Evolutionary conservation across 371 early-diverging fungal genomes (phyloP), one percentile per base, ranked within the genome.

Genomic region (Syncephalastrum contaminatum): DNA sequence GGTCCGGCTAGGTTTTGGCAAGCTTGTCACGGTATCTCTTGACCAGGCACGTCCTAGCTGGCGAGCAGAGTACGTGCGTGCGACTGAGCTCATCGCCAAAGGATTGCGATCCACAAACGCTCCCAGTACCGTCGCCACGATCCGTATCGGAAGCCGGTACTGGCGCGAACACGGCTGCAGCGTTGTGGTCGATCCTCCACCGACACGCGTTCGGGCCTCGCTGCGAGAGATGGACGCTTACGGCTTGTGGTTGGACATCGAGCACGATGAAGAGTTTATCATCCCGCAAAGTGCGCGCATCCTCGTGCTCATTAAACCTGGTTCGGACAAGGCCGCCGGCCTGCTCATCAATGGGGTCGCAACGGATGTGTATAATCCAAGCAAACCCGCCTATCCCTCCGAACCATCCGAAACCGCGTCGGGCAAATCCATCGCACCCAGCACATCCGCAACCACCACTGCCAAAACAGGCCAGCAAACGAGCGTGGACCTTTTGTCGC

Each of bases 171-270:
- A 75, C 18, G 19, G 45, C 0, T 81, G 75, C 44, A 70, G 69
- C 10, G 66, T 81, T 7, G 76, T 76, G 0, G 73, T 83, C 48
- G 84, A 83, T 49, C 84, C 84, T 12, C 84, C 84, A 0, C 84
- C 84, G 14, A 80, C 81, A 10, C 63, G 70, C 16, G 73, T 78
- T 4, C 51, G 54, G 12, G 78, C 78, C 3, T 50, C 61, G 0
- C 59, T 67, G 25, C 67, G 73, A 18, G 55, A 51, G 0, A 62
- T 66, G 41, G 83, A 83, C 51, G 66, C 71, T 0, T 75, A 70
- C 51, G 84, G 84, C 3, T 58, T 72, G 27, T 77, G 82, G 62
- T 46, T 84, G 0, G 53, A 73, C 18, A 69, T 84, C 6, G 81
- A 77, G 21, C 84, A 84, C 39, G 70, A 73, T 7, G 72, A 80